Evolutionary conservation across 441 rosid species (phyloP).

Genomic region (Eutrema salsugineum): DNA sequence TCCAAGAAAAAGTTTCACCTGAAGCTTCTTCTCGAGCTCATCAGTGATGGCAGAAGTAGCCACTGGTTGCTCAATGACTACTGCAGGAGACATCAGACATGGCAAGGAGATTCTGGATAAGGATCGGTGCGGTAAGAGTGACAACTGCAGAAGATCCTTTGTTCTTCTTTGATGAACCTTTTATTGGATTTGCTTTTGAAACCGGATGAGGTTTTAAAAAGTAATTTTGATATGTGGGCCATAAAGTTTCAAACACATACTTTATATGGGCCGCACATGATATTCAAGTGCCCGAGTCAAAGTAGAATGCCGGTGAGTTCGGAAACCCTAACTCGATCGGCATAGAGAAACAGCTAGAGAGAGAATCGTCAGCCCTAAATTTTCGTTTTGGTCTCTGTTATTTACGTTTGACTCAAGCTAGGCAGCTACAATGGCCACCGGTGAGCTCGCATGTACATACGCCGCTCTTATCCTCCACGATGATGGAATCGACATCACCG

Average conservation of each 20-base stretch:
- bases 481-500: constrained; percentile 57
- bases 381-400: not conserved
- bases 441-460: constrained; percentile 60
- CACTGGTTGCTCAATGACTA: constrained; percentile 40
- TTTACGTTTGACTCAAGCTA: not conserved
- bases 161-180: not conserved
- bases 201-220: too few species aligned
- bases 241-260: not conserved
- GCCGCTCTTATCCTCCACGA: constrained; percentile 51
- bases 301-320: not conserved
- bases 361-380: not conserved
- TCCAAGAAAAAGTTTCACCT: constrained; percentile 21
- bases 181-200: not conserved
- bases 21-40: constrained; percentile 33
- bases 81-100: constrained; percentile 21
- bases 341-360: not conserved
- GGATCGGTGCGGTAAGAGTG: not conserved
- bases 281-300: not conserved
- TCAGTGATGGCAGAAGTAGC: constrained; percentile 28
- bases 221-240: not conserved
- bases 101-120: constrained; percentile 1
- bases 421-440: constrained; percentile 34
- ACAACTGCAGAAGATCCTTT: not conserved
- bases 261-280: not conserved
- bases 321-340: not conserved